Conservation (phyloP, 2,329 filamentous ascomycete species). For the Chaetomium sp. region DNA sequence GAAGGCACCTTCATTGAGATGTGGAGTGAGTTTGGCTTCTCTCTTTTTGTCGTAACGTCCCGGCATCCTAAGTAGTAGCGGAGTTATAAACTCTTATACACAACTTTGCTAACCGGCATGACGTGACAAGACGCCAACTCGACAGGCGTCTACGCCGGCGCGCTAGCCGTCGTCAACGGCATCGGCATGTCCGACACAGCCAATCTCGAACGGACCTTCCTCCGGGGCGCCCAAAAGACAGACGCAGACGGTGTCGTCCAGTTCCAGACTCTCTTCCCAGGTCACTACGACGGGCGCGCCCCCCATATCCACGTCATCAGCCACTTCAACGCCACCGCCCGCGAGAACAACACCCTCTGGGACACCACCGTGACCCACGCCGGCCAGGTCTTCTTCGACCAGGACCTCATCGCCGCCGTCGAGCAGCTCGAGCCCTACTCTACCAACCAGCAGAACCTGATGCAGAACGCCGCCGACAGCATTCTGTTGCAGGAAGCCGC, state of each 20-base stretch:
- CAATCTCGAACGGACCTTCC: not conserved
- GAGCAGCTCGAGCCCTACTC: not conserved
- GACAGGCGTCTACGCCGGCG: not conserved
- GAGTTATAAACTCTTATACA: not conserved
- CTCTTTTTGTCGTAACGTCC: not conserved
- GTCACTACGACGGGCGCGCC: slow-evolving; percentile 5
- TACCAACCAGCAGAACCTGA: not conserved
- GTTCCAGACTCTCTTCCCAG: slow-evolving; percentile 3
- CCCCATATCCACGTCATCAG: not conserved
- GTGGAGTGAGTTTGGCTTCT: not conserved
- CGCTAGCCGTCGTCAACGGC: not conserved
- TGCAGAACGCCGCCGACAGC: not conserved
- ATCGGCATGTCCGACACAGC: not conserved
- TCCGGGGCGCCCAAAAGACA: not conserved
- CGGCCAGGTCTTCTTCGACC: slow-evolving; percentile 1
- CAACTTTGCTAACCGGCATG: not conserved
- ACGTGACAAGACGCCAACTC: not conserved
- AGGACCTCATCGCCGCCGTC: not conserved
- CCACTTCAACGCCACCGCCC: not conserved
- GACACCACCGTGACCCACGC: not conserved
- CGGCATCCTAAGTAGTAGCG: no score
- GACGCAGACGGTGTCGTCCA: not conserved
- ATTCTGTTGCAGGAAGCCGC: not conserved
- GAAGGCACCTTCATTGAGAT: not conserved
- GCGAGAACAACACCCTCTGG: not conserved